Evolutionary conservation across 139 green algal genomes (phyloP).

Genomic region (Volvox reticuliferus): DNA sequence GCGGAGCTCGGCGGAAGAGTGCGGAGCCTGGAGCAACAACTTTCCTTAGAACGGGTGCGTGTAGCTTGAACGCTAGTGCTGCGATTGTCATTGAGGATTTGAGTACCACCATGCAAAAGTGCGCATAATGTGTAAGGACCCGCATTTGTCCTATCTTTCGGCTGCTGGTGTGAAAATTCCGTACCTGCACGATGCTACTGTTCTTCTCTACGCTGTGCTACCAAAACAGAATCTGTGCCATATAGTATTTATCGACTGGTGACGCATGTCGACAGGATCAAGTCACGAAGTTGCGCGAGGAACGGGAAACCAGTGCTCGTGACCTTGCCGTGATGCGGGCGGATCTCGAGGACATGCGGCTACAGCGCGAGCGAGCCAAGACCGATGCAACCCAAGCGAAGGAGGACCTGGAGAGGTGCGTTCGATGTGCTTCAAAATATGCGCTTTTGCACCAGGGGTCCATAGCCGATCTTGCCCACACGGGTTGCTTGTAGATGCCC

Average conservation of each 20-base stretch:
- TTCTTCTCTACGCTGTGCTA: too few relatives aligned
- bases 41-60: slow-evolving; percentile 62
- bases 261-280: slow-evolving; percentile 52
- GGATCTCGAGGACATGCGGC: slow-evolving; percentile 61
- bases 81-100: too few relatives aligned
- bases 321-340: slow-evolving; percentile 63
- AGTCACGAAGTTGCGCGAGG: slow-evolving; percentile 64
- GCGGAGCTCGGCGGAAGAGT: slow-evolving; percentile 62
- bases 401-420: slow-evolving; percentile 52
- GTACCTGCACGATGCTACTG: too few relatives aligned
- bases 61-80: neutral
- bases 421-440: neutral
- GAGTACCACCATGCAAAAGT: too few relatives aligned
- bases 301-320: slow-evolving; percentile 55
- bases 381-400: slow-evolving; percentile 30
- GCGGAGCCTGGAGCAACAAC: slow-evolving; percentile 59
- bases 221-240: too few relatives aligned
- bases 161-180: too few relatives aligned
- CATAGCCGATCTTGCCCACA: too few relatives aligned
- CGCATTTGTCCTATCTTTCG: too few relatives aligned
- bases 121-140: too few relatives aligned
- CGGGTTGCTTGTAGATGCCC: too few relatives aligned
- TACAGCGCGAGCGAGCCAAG: slow-evolving; percentile 54
- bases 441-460: too few relatives aligned
- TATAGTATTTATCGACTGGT: too few relatives aligned